Conservation (phyloP, 1,284 basidiomycete genomes). For the Gomphus sp. region DNA sequence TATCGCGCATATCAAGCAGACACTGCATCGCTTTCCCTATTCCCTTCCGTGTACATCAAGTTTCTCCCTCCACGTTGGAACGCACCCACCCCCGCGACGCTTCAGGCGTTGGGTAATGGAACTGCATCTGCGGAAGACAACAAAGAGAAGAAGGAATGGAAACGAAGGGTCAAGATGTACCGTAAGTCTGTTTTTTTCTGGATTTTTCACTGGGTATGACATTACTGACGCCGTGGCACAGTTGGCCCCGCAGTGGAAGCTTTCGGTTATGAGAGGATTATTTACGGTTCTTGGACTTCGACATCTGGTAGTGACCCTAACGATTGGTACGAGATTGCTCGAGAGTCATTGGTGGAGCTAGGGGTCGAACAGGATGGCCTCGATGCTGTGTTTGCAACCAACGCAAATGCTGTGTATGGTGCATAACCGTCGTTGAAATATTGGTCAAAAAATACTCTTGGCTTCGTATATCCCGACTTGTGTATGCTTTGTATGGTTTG, state of each 20-base stretch:
- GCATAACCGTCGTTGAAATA: not conserved
- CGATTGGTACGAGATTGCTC: conserved; percentile 77
- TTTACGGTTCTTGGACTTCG: conserved; percentile 38
- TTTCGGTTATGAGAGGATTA: conserved; percentile 47
- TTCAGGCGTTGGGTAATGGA: conserved; percentile 24
- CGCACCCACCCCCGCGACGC: conserved; percentile 48
- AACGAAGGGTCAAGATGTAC: conserved; percentile 81
- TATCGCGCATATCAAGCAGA: conserved; percentile 71
- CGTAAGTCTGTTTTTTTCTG: conserved; percentile 41
- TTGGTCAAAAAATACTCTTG: not conserved
- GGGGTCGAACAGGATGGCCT: conserved; percentile 72
- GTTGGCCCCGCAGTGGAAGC: conserved; percentile 70
- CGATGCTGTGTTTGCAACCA: conserved; percentile 61
- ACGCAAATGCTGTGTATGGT: conserved; percentile 55
- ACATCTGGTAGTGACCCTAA: conserved; percentile 32
- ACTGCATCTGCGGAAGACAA: conserved; percentile 30
- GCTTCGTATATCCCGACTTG: not conserved
- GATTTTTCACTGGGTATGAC: not conserved
- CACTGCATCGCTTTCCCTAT: conserved; percentile 67
- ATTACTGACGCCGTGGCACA: conserved; percentile 20
- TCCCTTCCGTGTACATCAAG: conserved; percentile 66
- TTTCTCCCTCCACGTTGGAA: conserved; percentile 75
- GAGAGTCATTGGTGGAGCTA: conserved; percentile 75
- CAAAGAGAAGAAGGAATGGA: conserved; percentile 64
- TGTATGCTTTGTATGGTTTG: not conserved